Conservation (phyloP, 805 yeast genomes). For the Kluyveromyces aestuarii region DNA sequence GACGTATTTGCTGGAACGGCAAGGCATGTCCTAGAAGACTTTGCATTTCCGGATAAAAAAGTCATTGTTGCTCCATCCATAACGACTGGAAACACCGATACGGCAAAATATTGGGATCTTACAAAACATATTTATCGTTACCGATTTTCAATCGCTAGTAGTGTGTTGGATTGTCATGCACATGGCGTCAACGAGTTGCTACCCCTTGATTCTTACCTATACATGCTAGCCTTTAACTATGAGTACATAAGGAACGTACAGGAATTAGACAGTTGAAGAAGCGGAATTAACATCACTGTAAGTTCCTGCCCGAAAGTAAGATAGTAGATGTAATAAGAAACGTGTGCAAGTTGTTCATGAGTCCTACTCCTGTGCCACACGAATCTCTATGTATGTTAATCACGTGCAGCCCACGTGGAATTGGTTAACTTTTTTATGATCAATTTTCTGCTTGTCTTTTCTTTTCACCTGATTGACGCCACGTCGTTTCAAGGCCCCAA, state of each 20-base stretch:
- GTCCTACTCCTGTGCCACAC: too few species aligned
- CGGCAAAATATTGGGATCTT: conserved; percentile 51
- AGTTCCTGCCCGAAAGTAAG: not conserved
- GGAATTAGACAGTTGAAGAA: not conserved
- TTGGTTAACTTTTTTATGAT: too few species aligned
- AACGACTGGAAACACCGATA: conserved; percentile 62
- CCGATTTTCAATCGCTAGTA: conserved; percentile 36
- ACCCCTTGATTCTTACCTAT: conserved; percentile 43
- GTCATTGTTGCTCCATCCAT: conserved; percentile 41
- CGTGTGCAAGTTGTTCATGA: too few species aligned
- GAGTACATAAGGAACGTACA: conserved; percentile 34
- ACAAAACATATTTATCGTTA: conserved; percentile 51
- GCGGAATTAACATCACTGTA: not conserved
- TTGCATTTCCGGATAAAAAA: not conserved
- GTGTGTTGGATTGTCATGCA: conserved; percentile 29
- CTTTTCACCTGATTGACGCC: too few species aligned
- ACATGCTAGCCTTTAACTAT: conserved; percentile 41
- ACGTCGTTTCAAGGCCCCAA: too few species aligned
- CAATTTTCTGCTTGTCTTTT: too few species aligned
- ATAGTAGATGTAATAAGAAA: too few species aligned
- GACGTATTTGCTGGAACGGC: conserved; percentile 48
- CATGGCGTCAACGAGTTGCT: conserved; percentile 57
- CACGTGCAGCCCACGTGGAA: too few species aligned
- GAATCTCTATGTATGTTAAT: too few species aligned
- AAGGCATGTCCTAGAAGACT: conserved; percentile 49